These are phyloP conservation scores for Lagenidium giganteum DNA, from an alignment of 352 stramenopile genomes.

Conservation along the genomic window DNA sequence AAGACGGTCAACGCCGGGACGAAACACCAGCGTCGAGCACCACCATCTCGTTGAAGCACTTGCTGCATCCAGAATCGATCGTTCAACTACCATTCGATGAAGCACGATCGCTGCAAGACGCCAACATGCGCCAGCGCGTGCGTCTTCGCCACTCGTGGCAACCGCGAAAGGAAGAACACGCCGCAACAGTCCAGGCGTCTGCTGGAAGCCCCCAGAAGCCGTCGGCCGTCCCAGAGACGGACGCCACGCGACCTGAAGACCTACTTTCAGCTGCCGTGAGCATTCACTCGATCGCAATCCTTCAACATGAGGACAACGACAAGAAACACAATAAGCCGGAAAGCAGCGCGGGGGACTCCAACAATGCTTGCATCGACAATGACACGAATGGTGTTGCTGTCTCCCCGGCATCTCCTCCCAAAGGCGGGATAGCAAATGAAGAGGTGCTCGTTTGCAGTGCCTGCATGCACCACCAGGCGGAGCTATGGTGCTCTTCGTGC, in stretches of 20 bases:
- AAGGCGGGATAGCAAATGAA: no score
- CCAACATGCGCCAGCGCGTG: slow-evolving; percentile 46
- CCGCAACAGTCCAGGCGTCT: no score
- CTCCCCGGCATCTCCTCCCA: no score
- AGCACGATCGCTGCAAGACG: slow-evolving; percentile 26
- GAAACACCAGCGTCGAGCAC: neutral
- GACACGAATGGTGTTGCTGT: no score
- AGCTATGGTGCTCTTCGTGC: slow-evolving; percentile 56
- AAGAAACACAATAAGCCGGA: neutral
- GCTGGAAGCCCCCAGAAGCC: no score
- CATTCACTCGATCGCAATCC: neutral
- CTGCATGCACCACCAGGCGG: slow-evolving; percentile 25
- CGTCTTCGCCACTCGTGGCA: slow-evolving; percentile 63
- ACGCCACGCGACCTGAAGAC: no score
- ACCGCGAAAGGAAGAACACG: slow-evolving; percentile 16
- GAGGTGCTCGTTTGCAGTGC: slow-evolving; percentile 36
- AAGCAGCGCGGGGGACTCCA: no score
- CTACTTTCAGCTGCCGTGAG: no score
- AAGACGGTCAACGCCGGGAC: neutral
- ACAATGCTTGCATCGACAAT: no score
- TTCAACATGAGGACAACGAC: neutral
- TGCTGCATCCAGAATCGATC: slow-evolving; percentile 16
- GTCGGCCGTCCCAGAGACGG: no score
- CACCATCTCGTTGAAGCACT: slow-evolving; percentile 8
- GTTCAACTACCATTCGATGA: slow-evolving; percentile 19